These are phyloP conservation scores for Trichoderma sp. DNA, from an alignment of 2,329 filamentous ascomycete genomes.

Conservation along the genomic window DNA sequence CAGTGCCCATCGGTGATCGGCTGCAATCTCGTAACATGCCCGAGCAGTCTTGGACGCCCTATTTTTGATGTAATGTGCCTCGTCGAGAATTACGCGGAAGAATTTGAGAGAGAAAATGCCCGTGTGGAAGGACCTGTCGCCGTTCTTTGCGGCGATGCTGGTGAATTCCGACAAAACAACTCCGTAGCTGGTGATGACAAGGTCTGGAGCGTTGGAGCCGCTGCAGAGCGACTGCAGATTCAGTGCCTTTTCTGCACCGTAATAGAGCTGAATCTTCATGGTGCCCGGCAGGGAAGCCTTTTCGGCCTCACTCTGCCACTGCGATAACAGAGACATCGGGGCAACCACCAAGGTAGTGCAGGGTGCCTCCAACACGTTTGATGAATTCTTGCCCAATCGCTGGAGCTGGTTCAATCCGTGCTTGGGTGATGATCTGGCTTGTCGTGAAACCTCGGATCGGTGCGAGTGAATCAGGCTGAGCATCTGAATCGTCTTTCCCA, in stretches of 20 bases:
- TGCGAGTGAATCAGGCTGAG: constrained; percentile 88
- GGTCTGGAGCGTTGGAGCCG: constrained; percentile 76
- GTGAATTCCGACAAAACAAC: constrained; percentile 83
- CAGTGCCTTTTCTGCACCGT: constrained; percentile 77
- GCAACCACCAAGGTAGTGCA: constrained; percentile 94
- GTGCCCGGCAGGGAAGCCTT: constrained; percentile 85
- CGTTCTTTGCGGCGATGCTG: constrained; percentile 64
- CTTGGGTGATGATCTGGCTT: constrained; percentile 34
- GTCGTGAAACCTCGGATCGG: constrained; percentile 54
- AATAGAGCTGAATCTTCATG: constrained; percentile 84
- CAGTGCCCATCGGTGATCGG: constrained; percentile 85
- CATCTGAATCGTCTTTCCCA: constrained; percentile 99
- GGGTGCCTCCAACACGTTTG: constrained; percentile 65
- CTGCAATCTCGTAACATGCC: constrained; percentile 86
- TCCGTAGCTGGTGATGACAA: constrained; percentile 95
- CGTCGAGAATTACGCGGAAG: constrained; percentile 92
- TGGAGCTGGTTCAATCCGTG: constrained; percentile 59
- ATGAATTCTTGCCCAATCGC: constrained; percentile 56
- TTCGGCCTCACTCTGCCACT: constrained; percentile 94
- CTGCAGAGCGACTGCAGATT: constrained; percentile 80
- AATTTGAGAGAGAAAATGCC: constrained; percentile 92
- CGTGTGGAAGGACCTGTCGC: constrained; percentile 62
- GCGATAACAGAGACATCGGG: constrained; percentile 91
- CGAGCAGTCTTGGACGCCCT: constrained; percentile 88
- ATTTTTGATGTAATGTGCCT: constrained; percentile 91